Base-by-base conservation (phyloP, 2,329 filamentous ascomycete genomes). In the Leptosphaerulina australis region DNA sequence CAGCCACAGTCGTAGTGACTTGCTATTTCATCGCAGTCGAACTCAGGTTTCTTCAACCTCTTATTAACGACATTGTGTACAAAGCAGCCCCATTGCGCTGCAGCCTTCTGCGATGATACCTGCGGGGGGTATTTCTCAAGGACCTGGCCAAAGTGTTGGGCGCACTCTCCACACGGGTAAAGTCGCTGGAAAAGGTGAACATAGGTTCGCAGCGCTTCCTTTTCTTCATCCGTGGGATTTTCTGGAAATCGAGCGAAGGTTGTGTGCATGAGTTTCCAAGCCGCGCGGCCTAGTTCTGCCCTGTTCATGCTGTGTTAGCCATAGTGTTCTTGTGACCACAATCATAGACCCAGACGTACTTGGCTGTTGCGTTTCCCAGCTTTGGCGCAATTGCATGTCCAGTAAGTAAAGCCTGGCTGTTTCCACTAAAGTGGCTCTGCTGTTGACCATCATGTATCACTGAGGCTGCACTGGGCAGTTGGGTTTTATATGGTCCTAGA, bases 321-420 rank as follows among this genome's bases (percentile, higher is more conserved):
- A 17, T 14, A 5, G 18, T 9, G 34, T 12, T 31, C 38, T 43
- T 14, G 28, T 29, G 31, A 38, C 28, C 26, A 17, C 11, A 9
- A n/a, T 3, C 20, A 22, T 10, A 10, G 20, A 52, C 20, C 18
- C 46, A 11, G 25, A 68, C 71, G 28, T 71, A 73, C 71, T 93
- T 94, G 44, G 84, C 78, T 5, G 90, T 94, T 53, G 87, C 88
- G 74, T 94, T 94, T 67, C 89, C 90, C 44, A 94, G 77, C 74
- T 90, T 91, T 1, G 88, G 87, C 40, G 89, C 89, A 64, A 91
- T 93, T 3, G 85, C 86, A 46, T 84, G 84, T 47, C 88, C 88
- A 14, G 80, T 79, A 17, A 91, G 77, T 28, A 68, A 58, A 9
- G 66, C 55, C n/a, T 47, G 43, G n/a, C 14, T 47, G 11, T 34